Conservation (phyloP, 768 basidiomycete genomes). For the Pholiota conissans region DNA sequence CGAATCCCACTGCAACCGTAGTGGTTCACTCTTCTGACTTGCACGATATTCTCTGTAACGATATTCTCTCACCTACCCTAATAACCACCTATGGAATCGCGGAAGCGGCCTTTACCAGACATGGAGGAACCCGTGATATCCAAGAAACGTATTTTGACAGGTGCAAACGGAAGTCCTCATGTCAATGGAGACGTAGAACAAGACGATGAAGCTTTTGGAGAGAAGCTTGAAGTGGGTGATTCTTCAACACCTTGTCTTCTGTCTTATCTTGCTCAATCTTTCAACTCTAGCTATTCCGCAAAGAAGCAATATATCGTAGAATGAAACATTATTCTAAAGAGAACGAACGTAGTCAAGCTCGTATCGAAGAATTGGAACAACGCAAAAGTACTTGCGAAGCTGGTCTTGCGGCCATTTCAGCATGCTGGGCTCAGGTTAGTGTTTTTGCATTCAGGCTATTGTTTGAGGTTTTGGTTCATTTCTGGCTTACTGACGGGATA, state of each 20-base stretch:
- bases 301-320: slow-evolving; percentile 82
- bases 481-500: background rate
- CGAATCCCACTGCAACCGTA: slow-evolving; percentile 22
- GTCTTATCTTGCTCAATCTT: slow-evolving; percentile 11
- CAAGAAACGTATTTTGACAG: slow-evolving; percentile 59
- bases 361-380: slow-evolving; percentile 64
- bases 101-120: slow-evolving; percentile 58
- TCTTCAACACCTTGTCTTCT: slow-evolving; percentile 3
- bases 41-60: slow-evolving; percentile 18
- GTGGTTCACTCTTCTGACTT: slow-evolving; percentile 16
- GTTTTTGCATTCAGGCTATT: background rate
- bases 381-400: slow-evolving; percentile 69
- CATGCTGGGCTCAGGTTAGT: slow-evolving; percentile 77
- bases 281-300: slow-evolving; percentile 66
- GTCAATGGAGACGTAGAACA: slow-evolving; percentile 48
- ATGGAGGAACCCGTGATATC: slow-evolving; percentile 45
- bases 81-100: slow-evolving; percentile 47
- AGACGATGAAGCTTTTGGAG: slow-evolving; percentile 45
- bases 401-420: slow-evolving; percentile 69
- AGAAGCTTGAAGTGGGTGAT: slow-evolving; percentile 63
- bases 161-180: slow-evolving; percentile 50
- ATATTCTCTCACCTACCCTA: slow-evolving; percentile 20
- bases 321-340: slow-evolving; percentile 84
- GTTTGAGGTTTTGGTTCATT: background rate
- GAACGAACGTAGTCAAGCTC: slow-evolving; percentile 60